Conservation (phyloP, 495 filamentous ascomycete genomes). For the Apodospora peruviana region DNA sequence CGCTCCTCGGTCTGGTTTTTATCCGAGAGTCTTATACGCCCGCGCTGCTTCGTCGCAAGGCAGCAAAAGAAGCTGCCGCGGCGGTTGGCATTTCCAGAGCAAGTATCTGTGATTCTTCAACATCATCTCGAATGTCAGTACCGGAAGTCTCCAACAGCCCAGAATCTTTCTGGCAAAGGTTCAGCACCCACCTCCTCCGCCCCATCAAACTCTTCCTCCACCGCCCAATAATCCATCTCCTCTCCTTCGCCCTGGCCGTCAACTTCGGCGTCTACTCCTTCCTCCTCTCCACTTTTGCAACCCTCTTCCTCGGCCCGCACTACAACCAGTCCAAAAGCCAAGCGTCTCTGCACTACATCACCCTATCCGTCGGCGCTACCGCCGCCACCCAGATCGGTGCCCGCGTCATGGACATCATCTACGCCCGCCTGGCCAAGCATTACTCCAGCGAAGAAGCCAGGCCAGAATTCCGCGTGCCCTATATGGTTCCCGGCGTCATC, state of each 20-base stretch:
- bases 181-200: conserved; percentile 49
- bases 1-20: conserved; percentile 27
- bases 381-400: conserved; percentile 44
- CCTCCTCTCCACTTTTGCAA: conserved; percentile 55
- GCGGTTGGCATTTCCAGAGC: too few relatives aligned
- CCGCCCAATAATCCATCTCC: conserved; percentile 56
- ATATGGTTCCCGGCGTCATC: conserved; percentile 52
- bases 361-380: conserved; percentile 51
- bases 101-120: background rate
- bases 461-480: conserved; percentile 56
- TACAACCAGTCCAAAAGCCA: conserved; percentile 47
- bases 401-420: conserved; percentile 44
- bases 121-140: background rate
- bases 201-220: conserved; percentile 55
- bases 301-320: conserved; percentile 43
- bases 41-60: conserved; percentile 16
- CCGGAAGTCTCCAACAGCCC: background rate
- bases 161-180: background rate
- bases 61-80: too few relatives aligned
- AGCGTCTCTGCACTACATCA: conserved; percentile 54
- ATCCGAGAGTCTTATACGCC: conserved; percentile 40
- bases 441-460: conserved; percentile 19
- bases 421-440: conserved; percentile 36
- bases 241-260: conserved; percentile 36
- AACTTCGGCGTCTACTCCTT: conserved; percentile 56